Evolutionary conservation across 768 basidiomycete species (phyloP).

Genomic region (Suillus alpinus): DNA sequence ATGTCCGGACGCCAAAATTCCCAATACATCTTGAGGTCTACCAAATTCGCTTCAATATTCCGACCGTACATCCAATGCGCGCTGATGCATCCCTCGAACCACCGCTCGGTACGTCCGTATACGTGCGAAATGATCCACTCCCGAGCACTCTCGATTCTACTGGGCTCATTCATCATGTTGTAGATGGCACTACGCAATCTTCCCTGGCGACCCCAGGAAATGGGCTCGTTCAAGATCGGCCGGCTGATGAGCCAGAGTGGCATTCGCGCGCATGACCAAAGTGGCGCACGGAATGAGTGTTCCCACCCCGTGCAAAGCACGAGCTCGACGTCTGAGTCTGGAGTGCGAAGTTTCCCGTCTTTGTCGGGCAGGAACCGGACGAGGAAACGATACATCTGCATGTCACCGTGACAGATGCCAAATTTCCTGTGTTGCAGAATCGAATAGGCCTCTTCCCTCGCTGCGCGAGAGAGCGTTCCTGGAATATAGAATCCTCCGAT

Average conservation of each 20-base stretch:
- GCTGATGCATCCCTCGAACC: conserved; percentile 28
- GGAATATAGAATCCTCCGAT: conserved; percentile 31
- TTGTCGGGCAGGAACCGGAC: conserved; percentile 17
- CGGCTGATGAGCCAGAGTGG: conserved; percentile 24
- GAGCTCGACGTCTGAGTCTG: conserved; percentile 14
- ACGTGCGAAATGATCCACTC: conserved; percentile 28
- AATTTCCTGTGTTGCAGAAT: conserved; percentile 23
- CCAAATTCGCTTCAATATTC: conserved; percentile 21
- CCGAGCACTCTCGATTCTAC: conserved; percentile 11
- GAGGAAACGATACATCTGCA: conserved; percentile 30
- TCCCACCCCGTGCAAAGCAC: conserved; percentile 29
- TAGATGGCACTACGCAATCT: conserved; percentile 20
- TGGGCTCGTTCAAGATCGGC: conserved; percentile 16
- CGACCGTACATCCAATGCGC: conserved; percentile 26
- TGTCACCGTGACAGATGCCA: conserved; percentile 28
- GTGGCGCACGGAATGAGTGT: conserved; percentile 27
- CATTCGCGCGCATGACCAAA: conserved; percentile 32
- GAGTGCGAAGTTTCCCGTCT: conserved; percentile 8
- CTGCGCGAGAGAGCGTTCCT: conserved; percentile 19
- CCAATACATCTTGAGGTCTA: conserved; percentile 24
- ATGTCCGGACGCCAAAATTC: conserved; percentile 22
- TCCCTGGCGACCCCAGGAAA: conserved; percentile 23
- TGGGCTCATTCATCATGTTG: conserved; percentile 18
- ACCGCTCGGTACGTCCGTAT: conserved; percentile 28
- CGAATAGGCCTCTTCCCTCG: conserved; percentile 20